A percentile compares a stretch with the other conserved stretches of the same genome.
Evolutionary conservation across 2,329 filamentous ascomycete species (phyloP).

Genomic region (Xylariaceae sp.): DNA sequence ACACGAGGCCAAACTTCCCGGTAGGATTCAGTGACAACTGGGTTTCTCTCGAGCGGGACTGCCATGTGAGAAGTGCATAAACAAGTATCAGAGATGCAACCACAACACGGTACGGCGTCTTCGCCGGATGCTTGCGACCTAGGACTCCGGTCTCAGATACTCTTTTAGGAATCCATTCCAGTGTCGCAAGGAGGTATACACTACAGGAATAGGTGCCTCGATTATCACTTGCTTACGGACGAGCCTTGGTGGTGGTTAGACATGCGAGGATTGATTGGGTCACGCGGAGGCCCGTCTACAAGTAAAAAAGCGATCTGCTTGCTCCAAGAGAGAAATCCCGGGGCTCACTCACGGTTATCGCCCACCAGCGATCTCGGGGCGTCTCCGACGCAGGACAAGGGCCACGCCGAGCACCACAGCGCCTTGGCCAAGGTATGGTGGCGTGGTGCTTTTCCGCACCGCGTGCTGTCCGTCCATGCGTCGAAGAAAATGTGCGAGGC

Average conservation of each 20-base stretch:
- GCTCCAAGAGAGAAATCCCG: constrained; percentile 13
- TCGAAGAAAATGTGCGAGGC: not conserved
- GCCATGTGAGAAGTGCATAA: constrained; percentile 6
- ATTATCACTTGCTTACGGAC: not conserved
- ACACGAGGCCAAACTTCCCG: constrained; percentile 8
- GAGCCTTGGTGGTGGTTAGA: constrained; percentile 6
- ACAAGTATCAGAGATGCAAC: constrained; percentile 7
- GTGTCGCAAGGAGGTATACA: not conserved
- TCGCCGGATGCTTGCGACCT: not conserved
- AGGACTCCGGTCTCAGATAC: not conserved
- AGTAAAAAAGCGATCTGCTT: constrained; percentile 11
- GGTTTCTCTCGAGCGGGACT: constrained; percentile 7
- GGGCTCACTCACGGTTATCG: constrained; percentile 16
- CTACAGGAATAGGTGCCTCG: not conserved
- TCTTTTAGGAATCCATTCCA: not conserved
- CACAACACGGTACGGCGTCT: constrained; percentile 12
- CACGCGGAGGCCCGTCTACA: not conserved
- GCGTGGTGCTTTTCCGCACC: not conserved
- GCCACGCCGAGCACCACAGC: constrained; percentile 10
- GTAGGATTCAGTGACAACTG: constrained; percentile 3
- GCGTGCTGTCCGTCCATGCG: constrained; percentile 7
- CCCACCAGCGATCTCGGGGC: constrained; percentile 9
- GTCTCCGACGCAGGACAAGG: constrained; percentile 11
- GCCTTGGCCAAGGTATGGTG: constrained; percentile 13
- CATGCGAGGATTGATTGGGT: constrained; percentile 16